Base-by-base conservation (phyloP, 2,329 filamentous ascomycete genomes). In the Apiospora kogelbergensis region DNA sequence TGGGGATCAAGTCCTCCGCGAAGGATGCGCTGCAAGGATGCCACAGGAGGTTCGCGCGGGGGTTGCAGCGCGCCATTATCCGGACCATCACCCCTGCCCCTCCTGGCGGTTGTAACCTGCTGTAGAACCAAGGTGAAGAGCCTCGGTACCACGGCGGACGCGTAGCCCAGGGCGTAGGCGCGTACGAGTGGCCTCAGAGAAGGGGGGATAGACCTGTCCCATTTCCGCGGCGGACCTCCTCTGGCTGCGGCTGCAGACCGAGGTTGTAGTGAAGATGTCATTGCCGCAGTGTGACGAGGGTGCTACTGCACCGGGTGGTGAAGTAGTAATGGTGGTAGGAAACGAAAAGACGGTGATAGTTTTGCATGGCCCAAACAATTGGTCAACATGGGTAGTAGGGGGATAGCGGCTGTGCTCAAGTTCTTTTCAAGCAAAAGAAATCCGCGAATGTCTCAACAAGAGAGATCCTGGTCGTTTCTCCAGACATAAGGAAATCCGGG, bases 131-230 rank as follows among this genome's bases (percentile, higher is more conserved):
- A 77, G 2, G 85, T 86, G 71, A 89, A 74, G 26, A 90, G 77
- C 70, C 88, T 82, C 15, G 89, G 89, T 37, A 81, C 84, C 9
- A 90, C 87, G 42, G 84, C 82, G 66, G 88, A 90, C 22, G 84
- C 84, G 80, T 90, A 91, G 40, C 88, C 89, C 42, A 90, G 74
- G 17, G 88, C 75, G 77, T 89, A 91, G 63, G 89, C 89, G 69
- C 88, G 84, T 67, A 89, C 74, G 30, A 89, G 77, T 20, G 89
- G 89, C 67, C 86, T 84, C 41, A 90, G 78, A 48, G 83, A 71
- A 15, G 84, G 81, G 40, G 88, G 86, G 60, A 90, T 76, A 71
- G 72, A 72, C 46, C 75, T 71, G 71, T 77, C 74, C 72, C 79
- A 74, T 68, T 72, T 71, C 66, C 67, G 72, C 71, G 66, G 73